phyloP scores from a whole-genome alignment of 2,329 filamentous ascomycete species.

The Pestalotiopsis sp. region DNA sequence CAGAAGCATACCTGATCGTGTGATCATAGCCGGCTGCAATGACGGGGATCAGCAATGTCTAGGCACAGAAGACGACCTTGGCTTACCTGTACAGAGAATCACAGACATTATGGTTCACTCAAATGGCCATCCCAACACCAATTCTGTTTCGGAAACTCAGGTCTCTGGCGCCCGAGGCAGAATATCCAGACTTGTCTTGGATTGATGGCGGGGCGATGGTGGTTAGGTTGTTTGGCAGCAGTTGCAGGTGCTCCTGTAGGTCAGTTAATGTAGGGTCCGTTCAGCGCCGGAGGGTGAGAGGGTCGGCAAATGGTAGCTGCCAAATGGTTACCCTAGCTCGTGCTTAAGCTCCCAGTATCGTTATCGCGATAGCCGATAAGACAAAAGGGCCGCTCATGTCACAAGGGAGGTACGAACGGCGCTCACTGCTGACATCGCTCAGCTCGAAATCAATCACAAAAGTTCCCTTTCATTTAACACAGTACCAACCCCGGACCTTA shows the following conservation, averaged over 20 bases:
- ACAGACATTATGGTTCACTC: slow-evolving; percentile 52
- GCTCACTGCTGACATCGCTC: too few species aligned
- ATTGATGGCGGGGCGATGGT: not conserved
- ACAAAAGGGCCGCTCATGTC: not conserved
- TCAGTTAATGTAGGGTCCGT: too few species aligned
- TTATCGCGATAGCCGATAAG: not conserved
- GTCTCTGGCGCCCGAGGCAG: not conserved
- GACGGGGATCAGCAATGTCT: slow-evolving; percentile 15
- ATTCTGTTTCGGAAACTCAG: not conserved
- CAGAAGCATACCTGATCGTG: slow-evolving; percentile 56
- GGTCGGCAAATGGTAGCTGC: not conserved
- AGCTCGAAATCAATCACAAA: not conserved
- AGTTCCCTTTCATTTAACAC: not conserved
- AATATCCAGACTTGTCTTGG: not conserved
- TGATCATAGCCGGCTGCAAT: slow-evolving; percentile 62
- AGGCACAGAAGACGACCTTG: slow-evolving; percentile 4
- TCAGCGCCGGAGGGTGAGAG: too few species aligned
- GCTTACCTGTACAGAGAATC: slow-evolving; percentile 63
- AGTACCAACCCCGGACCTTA: too few species aligned
- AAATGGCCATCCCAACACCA: not conserved
- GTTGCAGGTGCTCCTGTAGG: not conserved
- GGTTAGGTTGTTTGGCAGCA: not conserved
- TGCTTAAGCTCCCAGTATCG: not conserved
- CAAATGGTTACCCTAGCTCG: not conserved
- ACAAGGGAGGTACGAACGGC: not conserved